phyloP scores from a whole-genome alignment of 148 eudicot genomes.

The Camellia japonica region DNA sequence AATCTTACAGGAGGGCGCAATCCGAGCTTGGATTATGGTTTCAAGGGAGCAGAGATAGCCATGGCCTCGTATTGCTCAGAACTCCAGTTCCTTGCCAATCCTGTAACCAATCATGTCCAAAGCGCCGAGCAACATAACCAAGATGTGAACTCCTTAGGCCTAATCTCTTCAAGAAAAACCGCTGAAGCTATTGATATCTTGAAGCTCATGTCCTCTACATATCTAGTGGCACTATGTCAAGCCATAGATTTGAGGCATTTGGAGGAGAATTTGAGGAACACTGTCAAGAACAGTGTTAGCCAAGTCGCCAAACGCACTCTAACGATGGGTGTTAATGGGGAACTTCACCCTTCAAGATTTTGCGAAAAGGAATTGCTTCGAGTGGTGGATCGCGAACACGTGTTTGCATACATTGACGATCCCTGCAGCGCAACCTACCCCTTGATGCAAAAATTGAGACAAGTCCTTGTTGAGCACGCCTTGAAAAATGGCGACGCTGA shows the following conservation, averaged over 20 bases:
- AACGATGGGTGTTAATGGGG: constrained; percentile 66
- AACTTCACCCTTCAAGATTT: constrained; percentile 75
- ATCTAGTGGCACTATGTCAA: constrained; percentile 67
- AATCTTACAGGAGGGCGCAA: constrained; percentile 78
- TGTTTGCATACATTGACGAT: constrained; percentile 70
- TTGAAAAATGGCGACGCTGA: constrained; percentile 58
- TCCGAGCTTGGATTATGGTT: constrained; percentile 88
- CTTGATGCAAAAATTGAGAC: constrained; percentile 63
- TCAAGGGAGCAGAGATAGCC: constrained; percentile 85
- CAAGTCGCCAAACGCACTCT: constrained; percentile 57
- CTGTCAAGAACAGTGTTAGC: constrained; percentile 66
- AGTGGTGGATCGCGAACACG: constrained; percentile 70
- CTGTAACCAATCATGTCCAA: constrained; percentile 87
- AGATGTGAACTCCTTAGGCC: constrained; percentile 83
- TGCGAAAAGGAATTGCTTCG: constrained; percentile 71
- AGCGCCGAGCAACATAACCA: constrained; percentile 95
- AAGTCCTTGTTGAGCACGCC: constrained; percentile 63
- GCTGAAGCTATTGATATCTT: constrained; percentile 75
- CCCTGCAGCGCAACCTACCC: constrained; percentile 69
- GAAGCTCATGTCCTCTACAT: constrained; percentile 82
- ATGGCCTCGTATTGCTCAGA: constrained; percentile 95
- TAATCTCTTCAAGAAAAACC: constrained; percentile 79
- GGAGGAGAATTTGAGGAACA: constrained; percentile 62
- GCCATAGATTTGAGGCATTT: constrained; percentile 73
- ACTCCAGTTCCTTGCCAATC: constrained; percentile 74